Base-by-base conservation (phyloP, 2,329 filamentous ascomycete genomes). In the Achaetomium macrosporum region DNA sequence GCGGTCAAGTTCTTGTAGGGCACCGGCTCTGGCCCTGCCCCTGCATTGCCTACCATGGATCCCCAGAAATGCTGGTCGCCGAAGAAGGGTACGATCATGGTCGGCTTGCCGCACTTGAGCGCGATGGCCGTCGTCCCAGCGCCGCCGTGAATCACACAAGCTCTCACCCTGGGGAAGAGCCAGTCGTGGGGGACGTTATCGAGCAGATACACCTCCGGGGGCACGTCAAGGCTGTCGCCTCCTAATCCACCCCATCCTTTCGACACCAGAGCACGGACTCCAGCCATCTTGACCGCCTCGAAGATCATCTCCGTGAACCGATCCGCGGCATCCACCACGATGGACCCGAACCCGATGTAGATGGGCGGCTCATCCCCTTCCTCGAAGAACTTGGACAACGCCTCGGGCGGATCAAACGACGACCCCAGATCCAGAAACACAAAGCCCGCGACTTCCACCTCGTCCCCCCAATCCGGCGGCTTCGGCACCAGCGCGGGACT, bases 31-130 rank as follows among this genome's bases (percentile, higher is more conserved):
- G 85, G 83, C 0, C 87, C 87, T 0, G 84, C 85, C 25, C 78
- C 77, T 1, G 82, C 76, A 33, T 75, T 78, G 5, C 75, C 76
- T 1, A 90, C 76, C 81, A 87, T 87, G 16, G 75, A 73, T 2
- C 86, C 87, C 87, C 87, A 90, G 64, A 90, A 90, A 45, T 84
- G 78, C 66, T 90, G 87, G 63, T 90, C 87, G 2, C 87, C 87
- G 59, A 90, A 90, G 69, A 90, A 90, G 0, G 87, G 87, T 2
- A 90, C 83, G 25, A 90, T 79, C 79, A 89, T 85, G 5, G 84
- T 88, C 0, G 87, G 87, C 61, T 79, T 81, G 3, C 78, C 87
- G 57, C 79, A 85, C 65, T 86, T 87, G 31, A 90, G 72, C 1
- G 85, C 85, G 43, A 86, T 86, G 1, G 87, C 87, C 0, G 85